Evolutionary conservation across 129 eudicot species (phyloP).

Genomic region (Flaveria sonorensis): DNA sequence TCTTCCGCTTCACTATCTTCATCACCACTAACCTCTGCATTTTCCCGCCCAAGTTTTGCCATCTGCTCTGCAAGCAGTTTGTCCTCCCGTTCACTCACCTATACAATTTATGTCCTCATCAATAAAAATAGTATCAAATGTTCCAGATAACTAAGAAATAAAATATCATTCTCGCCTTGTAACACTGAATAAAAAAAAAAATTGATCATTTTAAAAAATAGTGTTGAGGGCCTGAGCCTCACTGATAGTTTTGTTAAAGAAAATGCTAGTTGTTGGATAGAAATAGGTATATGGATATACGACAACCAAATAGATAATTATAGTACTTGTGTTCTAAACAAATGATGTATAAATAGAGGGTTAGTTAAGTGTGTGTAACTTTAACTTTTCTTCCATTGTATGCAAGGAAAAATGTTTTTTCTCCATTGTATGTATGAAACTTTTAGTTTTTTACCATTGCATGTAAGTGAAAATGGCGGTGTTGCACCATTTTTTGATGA

Average conservation of each 20-base stretch:
- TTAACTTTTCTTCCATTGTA: not conserved
- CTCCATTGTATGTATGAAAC: not conserved
- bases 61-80: slow-evolving; percentile 59
- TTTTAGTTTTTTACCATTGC: not conserved
- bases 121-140: not conserved
- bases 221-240: not conserved
- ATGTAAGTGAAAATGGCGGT: not conserved
- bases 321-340: not conserved
- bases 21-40: slow-evolving; percentile 66
- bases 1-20: slow-evolving; percentile 71
- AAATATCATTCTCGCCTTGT: not conserved
- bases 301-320: not conserved
- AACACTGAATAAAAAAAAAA: not conserved
- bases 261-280: not conserved
- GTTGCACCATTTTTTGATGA: not conserved
- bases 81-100: slow-evolving; percentile 89
- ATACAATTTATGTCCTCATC: not conserved
- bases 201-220: not conserved
- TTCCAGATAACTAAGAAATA: not conserved
- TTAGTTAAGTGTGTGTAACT: not conserved
- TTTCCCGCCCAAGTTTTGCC: slow-evolving; percentile 48
- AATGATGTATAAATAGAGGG: not conserved
- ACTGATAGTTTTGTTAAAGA: not conserved
- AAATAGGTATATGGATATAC: not conserved
- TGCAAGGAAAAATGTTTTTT: not conserved